phyloP scores from a whole-genome alignment of 371 early-diverging fungal genomes.

The Mucor sp. region DNA sequence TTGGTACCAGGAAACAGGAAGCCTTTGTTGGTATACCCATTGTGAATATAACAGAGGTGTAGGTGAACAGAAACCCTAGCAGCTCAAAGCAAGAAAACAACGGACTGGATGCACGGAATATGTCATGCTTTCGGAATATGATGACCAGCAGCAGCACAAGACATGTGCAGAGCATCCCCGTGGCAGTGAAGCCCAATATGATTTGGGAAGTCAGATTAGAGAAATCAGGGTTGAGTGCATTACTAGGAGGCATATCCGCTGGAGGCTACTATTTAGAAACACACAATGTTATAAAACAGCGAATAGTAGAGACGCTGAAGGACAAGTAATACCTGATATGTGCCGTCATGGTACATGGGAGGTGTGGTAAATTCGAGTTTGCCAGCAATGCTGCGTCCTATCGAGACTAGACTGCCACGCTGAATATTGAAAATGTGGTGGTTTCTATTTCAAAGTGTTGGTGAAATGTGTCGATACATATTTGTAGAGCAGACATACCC shows the following conservation, averaged over 20 bases:
- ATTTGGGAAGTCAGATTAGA: slow-evolving; percentile 34
- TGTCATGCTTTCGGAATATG: slow-evolving; percentile 37
- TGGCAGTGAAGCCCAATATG: slow-evolving; percentile 39
- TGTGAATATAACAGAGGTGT: slow-evolving; percentile 44
- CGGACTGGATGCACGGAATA: slow-evolving; percentile 60
- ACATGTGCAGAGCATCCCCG: slow-evolving; percentile 24
- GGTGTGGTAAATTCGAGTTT: slow-evolving; percentile 35
- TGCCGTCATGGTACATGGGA: slow-evolving; percentile 54
- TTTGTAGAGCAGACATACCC: slow-evolving; percentile 24
- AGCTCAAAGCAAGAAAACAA: slow-evolving; percentile 56
- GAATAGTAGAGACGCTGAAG: slow-evolving; percentile 35
- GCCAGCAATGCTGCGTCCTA: slow-evolving; percentile 48
- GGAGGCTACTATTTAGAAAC: slow-evolving; percentile 37
- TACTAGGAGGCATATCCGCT: slow-evolving; percentile 47
- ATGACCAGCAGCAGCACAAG: slow-evolving; percentile 30
- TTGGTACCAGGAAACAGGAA: slow-evolving; percentile 44
- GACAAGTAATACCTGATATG: slow-evolving; percentile 26
- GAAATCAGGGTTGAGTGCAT: slow-evolving; percentile 46
- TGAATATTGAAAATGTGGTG: slow-evolving; percentile 55
- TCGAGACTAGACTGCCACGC: slow-evolving; percentile 31
- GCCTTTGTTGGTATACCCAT: slow-evolving; percentile 43
- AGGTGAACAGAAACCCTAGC: slow-evolving; percentile 53
- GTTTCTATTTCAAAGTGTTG: slow-evolving; percentile 29
- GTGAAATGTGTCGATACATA: not conserved
- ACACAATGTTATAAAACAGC: slow-evolving; percentile 35